Evolutionary conservation across 352 stramenopile species (phyloP).

Genomic region (Phytophthora niederhauseri): DNA sequence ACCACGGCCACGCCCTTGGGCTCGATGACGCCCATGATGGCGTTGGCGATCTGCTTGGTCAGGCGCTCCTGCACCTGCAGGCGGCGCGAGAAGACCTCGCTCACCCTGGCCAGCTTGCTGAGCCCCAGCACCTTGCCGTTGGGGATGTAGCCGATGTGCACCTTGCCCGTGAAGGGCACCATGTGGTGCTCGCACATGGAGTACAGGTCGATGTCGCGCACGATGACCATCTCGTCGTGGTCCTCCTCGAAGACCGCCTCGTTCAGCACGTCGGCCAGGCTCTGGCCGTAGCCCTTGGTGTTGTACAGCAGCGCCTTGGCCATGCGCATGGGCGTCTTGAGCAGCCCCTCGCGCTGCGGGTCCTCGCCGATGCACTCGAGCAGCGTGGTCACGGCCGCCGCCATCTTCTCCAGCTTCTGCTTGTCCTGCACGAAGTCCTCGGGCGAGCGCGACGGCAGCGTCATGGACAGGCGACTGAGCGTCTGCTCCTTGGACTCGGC

Average conservation of each 20-base stretch:
- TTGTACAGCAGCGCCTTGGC: conserved; percentile 97
- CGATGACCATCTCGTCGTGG: conserved; percentile 99
- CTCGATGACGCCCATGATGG: conserved; percentile 97
- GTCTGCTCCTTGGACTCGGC: conserved; percentile 21
- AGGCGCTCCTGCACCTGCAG: conserved; percentile 99
- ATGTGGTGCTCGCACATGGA: conserved; percentile 99
- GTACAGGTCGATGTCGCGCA: conserved; percentile 99
- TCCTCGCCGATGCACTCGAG: conserved; percentile 97
- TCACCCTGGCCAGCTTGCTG: conserved; percentile 98
- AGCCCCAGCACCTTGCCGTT: conserved; percentile 97
- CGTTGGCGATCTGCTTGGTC: conserved; percentile 99
- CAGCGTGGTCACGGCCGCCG: conserved; percentile 91
- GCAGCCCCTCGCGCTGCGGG: conserved; percentile 92
- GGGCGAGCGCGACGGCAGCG: conserved; percentile 51
- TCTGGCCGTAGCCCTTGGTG: conserved; percentile 95
- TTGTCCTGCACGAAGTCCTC: conserved; percentile 81
- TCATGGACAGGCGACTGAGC: conserved; percentile 68
- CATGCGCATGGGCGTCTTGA: conserved; percentile 98
- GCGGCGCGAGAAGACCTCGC: conserved; percentile 96
- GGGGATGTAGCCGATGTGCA: conserved; percentile 95
- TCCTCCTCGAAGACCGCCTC: conserved; percentile 98
- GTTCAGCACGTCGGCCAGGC: conserved; percentile 92
- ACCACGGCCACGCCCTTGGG: conserved; percentile 98
- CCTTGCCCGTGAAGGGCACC: conserved; percentile 98
- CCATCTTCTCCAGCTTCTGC: conserved; percentile 93